Evolutionary conservation across 768 basidiomycete genomes (phyloP), one percentile per base, ranked within the genome.

Genomic region (Obba rivulosa): DNA sequence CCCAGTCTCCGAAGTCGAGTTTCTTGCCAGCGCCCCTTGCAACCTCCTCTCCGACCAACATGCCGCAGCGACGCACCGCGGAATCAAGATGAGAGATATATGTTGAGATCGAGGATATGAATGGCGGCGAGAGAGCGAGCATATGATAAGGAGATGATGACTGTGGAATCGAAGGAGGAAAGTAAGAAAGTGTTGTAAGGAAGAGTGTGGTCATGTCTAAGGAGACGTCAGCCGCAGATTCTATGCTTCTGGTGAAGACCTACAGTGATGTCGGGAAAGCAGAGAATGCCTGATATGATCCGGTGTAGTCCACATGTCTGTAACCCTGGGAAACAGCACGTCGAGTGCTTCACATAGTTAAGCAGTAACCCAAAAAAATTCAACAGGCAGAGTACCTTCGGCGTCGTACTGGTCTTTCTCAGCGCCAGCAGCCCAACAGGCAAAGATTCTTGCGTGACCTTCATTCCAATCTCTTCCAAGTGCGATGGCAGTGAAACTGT

Each of bases 41-140:
- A 8, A 86, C 75, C 16, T 85, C 71, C 66, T 99, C 95, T 0
- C 89, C 95, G 0, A 80, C 82, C 28, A 97, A 76, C 92, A 99
- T 95, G 3, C 96, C 96, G 56, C 92, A 87, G 21, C 84, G 77
- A 3, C 95, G 83, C 17, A 96, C 76, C 3, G 81, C 73, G 1
- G 72, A 66, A 45, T 95, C 91, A 5, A 83, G 67, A 64, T 95
- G 91, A 1, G 74, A 74, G 39, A 99, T 80, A 59, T 96, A 97
- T 4, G 67, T 65, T 5, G 83, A 78, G 40, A 96, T 74, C 11
- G 80, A 80, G 18, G 71, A 68, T 52, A 97, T 75, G 59, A 97
- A 85, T 1, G 70, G 49, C 4, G 81, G 69, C 11, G 79, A 81
- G 24, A 76, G 64, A 2, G 80, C 74, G 3, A 87, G 63, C 8